Conservation (phyloP, 768 basidiomycete genomes). For the Russula abietina region DNA sequence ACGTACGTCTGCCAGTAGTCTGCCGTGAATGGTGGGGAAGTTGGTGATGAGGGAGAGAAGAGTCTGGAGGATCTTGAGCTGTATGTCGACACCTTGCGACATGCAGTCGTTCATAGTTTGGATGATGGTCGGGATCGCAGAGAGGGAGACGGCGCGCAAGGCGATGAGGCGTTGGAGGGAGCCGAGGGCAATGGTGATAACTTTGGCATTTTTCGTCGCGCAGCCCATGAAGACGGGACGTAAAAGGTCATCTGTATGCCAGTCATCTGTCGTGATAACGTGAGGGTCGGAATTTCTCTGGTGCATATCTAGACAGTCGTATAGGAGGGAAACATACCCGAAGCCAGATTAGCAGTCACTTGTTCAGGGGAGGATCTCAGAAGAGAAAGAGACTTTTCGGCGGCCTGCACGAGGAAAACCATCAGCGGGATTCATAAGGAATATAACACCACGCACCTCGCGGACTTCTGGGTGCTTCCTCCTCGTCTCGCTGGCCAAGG, state of each 20-base stretch:
- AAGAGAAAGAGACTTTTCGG: conserved; percentile 80
- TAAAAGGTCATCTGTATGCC: conserved; percentile 74
- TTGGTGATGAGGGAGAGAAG: conserved; percentile 87
- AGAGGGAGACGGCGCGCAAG: conserved; percentile 77
- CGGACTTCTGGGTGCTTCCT: conserved; percentile 89
- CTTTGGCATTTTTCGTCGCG: conserved; percentile 88
- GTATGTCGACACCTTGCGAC: conserved; percentile 94
- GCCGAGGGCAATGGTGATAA: conserved; percentile 86
- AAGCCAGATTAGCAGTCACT: conserved; percentile 62
- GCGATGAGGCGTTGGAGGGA: conserved; percentile 87
- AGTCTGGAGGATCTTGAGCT: conserved; percentile 88
- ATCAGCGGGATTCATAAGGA: neutral
- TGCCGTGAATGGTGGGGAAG: conserved; percentile 75
- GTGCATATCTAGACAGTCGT: neutral
- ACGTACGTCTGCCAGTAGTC: conserved; percentile 74
- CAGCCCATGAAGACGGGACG: conserved; percentile 92
- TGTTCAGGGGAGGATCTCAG: conserved; percentile 79
- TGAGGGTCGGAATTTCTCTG: neutral
- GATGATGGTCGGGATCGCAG: conserved; percentile 72
- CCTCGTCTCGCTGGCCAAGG: conserved; percentile 81
- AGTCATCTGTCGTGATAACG: conserved; percentile 46
- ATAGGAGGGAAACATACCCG: conserved; percentile 41
- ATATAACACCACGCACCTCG: conserved; percentile 51
- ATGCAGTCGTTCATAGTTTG: conserved; percentile 82
- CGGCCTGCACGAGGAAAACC: conserved; percentile 44